Evolutionary conservation across 2,329 filamentous ascomycete genomes (phyloP).

Genomic region (Penicillium brasilianum): DNA sequence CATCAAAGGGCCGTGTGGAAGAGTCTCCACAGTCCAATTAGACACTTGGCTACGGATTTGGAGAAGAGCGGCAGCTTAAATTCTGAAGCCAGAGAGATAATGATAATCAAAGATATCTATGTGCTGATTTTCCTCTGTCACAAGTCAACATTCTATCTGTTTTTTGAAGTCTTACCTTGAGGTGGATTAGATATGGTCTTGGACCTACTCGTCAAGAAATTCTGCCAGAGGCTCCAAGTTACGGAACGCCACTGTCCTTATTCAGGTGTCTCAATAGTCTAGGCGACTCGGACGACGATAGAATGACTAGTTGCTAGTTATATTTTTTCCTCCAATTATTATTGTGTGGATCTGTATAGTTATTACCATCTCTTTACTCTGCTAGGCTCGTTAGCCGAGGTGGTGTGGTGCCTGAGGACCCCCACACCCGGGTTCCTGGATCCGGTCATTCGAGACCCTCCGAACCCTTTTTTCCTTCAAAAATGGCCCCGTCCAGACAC

Average conservation of each 20-base stretch:
- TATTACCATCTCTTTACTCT: too few species aligned
- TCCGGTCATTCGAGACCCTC: constrained; percentile 6
- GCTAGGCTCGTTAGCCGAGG: not conserved
- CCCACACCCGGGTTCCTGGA: constrained; percentile 7
- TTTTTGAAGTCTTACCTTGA: not conserved
- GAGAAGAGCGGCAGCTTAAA: not conserved
- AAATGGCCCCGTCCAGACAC: constrained; percentile 20
- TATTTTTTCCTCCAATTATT: too few species aligned
- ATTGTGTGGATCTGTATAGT: too few species aligned
- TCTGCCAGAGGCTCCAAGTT: not conserved
- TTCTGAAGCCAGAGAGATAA: not conserved
- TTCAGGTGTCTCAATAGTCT: too few species aligned
- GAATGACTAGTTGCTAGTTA: too few species aligned
- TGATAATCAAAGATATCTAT: not conserved
- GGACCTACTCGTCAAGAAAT: not conserved
- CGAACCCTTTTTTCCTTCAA: constrained; percentile 6
- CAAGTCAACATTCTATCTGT: too few species aligned
- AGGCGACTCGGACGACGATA: too few species aligned
- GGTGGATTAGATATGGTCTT: not conserved
- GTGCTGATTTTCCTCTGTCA: too few species aligned
- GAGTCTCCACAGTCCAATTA: not conserved
- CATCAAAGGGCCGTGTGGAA: not conserved
- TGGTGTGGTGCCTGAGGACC: constrained; percentile 4
- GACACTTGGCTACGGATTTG: not conserved
- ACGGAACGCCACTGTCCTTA: too few species aligned